Base-by-base conservation (phyloP, 257 asterid genomes). In the Penstemon davidsonii region DNA sequence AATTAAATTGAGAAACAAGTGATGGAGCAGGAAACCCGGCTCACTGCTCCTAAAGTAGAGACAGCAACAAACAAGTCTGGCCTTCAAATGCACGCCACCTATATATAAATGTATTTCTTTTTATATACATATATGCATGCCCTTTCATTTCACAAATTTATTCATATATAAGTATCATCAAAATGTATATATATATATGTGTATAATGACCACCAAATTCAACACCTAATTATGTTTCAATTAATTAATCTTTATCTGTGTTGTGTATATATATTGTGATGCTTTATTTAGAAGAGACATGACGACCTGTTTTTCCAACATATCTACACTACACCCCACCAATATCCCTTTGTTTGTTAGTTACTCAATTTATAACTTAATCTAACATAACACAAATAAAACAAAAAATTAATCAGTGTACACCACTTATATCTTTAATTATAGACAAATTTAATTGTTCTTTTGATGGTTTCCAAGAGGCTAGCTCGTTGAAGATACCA, bases 11-110 rank as follows among this genome's bases (percentile, higher is more conserved):
- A 15, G 57, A 46, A 9, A n/a, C 56, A 57, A 39, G 49, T 33
- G 11, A 55, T 36, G 7, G 58, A 33, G 63, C 68, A 75, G 68
- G 38, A 75, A 69, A 69, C 43, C 49, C 42, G 80, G 80, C 33
- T 18, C 57, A 55, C 25, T 70, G 80, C 69, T 57, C 8, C 25
- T 13, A 64, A 62, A 69, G 73, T 58, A 47, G 68, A 56, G 75
- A 68, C 79, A 62, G 43, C 57, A 39, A 50, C 43, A 62, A 64
- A 70, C 72, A 69, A 69, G 53, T 43, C 37, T 70, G 54, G 44
- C 38, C 73, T 69, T 75, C 73, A 64, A 64, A 63, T 64, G 75
- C 68, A 75, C 75, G 75, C 75, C 33, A 25, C 33, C 33, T 25
- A 25, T 25, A 25, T 25, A 25, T 25, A 2, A 1, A 2, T 25